Percentiles rank a stretch among this genome's conserved stretches.
These are phyloP conservation scores for Ophiobolus disseminans DNA, from an alignment of 2,329 filamentous ascomycete genomes.

Conservation along the genomic window DNA sequence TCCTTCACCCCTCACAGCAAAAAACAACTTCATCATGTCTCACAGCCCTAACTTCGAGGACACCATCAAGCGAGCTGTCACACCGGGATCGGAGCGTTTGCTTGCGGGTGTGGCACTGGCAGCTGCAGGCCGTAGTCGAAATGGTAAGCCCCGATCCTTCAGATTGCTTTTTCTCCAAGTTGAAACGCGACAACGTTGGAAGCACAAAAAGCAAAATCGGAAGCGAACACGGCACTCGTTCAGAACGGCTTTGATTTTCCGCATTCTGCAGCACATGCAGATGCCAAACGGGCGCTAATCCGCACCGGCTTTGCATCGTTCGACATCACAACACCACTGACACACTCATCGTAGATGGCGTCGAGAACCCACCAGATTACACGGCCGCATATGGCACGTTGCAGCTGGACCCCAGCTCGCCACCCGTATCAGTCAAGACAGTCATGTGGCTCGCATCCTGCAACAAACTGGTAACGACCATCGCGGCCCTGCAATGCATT, in stretches of 20 bases:
- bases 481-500: slow-evolving; percentile 40
- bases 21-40: slow-evolving; percentile 10
- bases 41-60: slow-evolving; percentile 13
- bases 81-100: slow-evolving; percentile 20
- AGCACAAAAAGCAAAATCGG: slow-evolving; percentile 6
- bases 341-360: slow-evolving; percentile 3
- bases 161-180: slow-evolving; percentile 7
- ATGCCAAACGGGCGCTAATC: slow-evolving; percentile 5
- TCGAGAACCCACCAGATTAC: slow-evolving; percentile 13
- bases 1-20: too few relatives aligned
- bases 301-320: background rate
- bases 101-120: slow-evolving; percentile 29
- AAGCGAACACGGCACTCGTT: too few relatives aligned
- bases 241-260: background rate
- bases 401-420: slow-evolving; percentile 18
- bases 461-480: slow-evolving; percentile 34
- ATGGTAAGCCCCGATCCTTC: slow-evolving; percentile 16
- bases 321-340: background rate
- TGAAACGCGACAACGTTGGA: background rate
- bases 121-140: slow-evolving; percentile 25
- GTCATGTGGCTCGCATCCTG: slow-evolving; percentile 44
- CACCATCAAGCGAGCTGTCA: slow-evolving; percentile 27
- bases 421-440: slow-evolving; percentile 22
- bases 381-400: slow-evolving; percentile 23
- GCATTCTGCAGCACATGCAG: background rate